Conservation (phyloP, 2,329 filamentous ascomycete genomes). For the Ophiostoma novo-ulmi region DNA sequence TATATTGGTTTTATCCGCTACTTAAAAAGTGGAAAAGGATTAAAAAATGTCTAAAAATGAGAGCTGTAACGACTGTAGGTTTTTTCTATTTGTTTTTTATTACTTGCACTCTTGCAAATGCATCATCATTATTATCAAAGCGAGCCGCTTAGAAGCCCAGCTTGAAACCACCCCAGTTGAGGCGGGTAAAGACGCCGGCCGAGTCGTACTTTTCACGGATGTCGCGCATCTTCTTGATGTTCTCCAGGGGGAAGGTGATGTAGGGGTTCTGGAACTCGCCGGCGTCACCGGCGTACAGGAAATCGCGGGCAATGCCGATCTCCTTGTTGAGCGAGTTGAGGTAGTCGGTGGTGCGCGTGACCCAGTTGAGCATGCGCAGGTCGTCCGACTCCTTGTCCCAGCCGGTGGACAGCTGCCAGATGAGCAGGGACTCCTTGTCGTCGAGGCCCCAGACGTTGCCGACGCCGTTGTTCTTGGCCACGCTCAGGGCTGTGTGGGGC, state of each 20-base stretch:
- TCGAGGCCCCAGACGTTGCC: conserved; percentile 39
- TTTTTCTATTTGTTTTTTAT: neutral
- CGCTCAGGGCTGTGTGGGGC: conserved; percentile 26
- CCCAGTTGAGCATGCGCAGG: conserved; percentile 35
- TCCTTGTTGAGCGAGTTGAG: conserved; percentile 34
- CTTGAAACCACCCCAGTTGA: conserved; percentile 38
- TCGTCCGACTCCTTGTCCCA: conserved; percentile 38
- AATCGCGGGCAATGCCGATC: conserved; percentile 34
- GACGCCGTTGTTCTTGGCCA: conserved; percentile 36
- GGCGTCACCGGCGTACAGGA: conserved; percentile 38
- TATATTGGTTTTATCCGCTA: neutral
- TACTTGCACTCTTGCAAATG: neutral
- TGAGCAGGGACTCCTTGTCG: conserved; percentile 20
- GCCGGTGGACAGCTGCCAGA: conserved; percentile 20
- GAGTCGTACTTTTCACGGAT: conserved; percentile 4
- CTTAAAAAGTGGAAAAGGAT: neutral
- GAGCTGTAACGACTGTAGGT: neutral
- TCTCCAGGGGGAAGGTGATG: conserved; percentile 33
- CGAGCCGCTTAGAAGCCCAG: conserved; percentile 17
- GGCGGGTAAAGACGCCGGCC: conserved; percentile 30
- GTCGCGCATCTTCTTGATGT: conserved; percentile 30
- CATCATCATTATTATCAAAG: neutral
- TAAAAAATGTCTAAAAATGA: neutral
- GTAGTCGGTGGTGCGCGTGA: conserved; percentile 31
- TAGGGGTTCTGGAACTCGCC: conserved; percentile 38